Percentiles rank a stretch among this genome's conserved stretches.
Conservation (phyloP, 768 basidiomycete genomes). For the Peribolospora kevripleyi region DNA sequence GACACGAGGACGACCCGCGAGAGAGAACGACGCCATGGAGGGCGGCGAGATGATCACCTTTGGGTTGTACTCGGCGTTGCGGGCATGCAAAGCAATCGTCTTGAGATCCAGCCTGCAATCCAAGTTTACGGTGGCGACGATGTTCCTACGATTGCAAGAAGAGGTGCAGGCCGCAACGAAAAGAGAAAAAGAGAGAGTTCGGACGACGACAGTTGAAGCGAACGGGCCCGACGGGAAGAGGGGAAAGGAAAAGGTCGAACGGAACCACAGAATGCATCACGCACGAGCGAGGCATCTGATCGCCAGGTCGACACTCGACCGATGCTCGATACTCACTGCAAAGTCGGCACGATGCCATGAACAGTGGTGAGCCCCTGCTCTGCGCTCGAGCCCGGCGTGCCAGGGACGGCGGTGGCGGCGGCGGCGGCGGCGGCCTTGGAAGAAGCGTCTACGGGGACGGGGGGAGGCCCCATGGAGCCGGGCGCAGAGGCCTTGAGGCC, state of each 20-base stretch:
- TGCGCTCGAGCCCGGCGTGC: conserved; percentile 25
- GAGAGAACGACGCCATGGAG: not conserved
- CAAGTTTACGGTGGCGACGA: conserved; percentile 94
- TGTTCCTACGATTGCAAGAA: conserved; percentile 31
- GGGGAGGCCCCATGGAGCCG: too few relatives aligned
- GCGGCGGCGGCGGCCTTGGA: too few relatives aligned
- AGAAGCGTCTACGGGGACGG: too few relatives aligned
- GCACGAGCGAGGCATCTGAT: not conserved
- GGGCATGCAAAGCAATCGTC: conserved; percentile 90
- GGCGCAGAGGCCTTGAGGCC: too few relatives aligned
- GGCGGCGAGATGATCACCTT: conserved; percentile 50
- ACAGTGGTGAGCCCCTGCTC: conserved; percentile 85
- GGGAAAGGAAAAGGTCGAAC: not conserved
- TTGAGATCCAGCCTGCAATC: conserved; percentile 92
- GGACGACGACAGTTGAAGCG: conserved; percentile 3
- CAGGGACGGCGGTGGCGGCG: too few relatives aligned
- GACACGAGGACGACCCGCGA: conserved; percentile 13
- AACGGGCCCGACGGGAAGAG: not conserved
- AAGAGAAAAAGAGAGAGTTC: not conserved
- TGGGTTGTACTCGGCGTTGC: conserved; percentile 98
- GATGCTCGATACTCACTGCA: conserved; percentile 34
- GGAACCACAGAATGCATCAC: not conserved
- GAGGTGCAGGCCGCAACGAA: not conserved
- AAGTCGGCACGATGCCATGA: conserved; percentile 92
- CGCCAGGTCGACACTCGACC: not conserved